Evolutionary conservation across 2,329 filamentous ascomycete species (phyloP).

Genomic region (Paraconiothyrium brasiliense): DNA sequence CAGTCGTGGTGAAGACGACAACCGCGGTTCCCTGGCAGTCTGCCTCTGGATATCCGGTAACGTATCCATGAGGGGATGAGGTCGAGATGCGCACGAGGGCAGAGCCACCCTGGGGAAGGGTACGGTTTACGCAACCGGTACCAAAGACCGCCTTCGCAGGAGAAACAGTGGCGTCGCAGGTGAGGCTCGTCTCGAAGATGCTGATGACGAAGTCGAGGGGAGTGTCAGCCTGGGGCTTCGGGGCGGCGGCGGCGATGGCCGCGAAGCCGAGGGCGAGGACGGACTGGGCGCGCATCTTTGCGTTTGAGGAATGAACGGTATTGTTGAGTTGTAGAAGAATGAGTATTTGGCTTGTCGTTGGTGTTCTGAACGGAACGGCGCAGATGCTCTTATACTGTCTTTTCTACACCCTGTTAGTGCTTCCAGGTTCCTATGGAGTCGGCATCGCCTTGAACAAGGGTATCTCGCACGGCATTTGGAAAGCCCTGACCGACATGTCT

Average conservation of each 20-base stretch:
- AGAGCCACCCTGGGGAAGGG: slow-evolving; percentile 6
- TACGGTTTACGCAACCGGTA: slow-evolving; percentile 4
- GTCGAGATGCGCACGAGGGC: slow-evolving; percentile 10
- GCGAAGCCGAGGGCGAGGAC: slow-evolving; percentile 10
- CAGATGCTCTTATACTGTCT: slow-evolving; percentile 8
- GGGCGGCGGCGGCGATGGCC: slow-evolving; percentile 2
- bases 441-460: background rate
- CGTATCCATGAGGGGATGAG: background rate
- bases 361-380: background rate
- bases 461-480: background rate
- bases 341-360: slow-evolving; percentile 1
- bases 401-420: background rate
- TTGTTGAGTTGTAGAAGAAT: background rate
- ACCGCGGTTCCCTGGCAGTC: slow-evolving; percentile 6
- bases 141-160: background rate
- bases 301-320: background rate
- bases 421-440: background rate
- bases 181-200: slow-evolving; percentile 8
- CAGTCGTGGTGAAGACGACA: slow-evolving; percentile 10
- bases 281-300: slow-evolving; percentile 12
- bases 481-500: background rate
- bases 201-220: slow-evolving; percentile 14
- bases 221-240: background rate
- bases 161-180: slow-evolving; percentile 2
- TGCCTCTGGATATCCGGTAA: slow-evolving; percentile 5